Percentiles rank a stretch among this genome's conserved stretches.
These are phyloP conservation scores for Beauveria australis DNA, from an alignment of 2,329 filamentous ascomycete genomes.

Conservation along the genomic window DNA sequence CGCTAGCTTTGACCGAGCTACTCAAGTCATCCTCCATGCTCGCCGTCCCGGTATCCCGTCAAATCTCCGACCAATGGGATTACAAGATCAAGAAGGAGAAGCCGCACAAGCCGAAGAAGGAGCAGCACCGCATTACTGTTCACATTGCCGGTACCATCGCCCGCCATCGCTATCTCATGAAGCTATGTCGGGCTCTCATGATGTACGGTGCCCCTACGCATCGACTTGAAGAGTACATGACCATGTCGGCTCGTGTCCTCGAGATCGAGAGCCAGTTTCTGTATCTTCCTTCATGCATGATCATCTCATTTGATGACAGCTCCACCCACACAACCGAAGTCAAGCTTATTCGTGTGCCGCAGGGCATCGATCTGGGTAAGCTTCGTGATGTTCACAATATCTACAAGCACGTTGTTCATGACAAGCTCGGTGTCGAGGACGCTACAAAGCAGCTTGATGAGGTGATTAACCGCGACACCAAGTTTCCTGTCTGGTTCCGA, in stretches of 20 bases:
- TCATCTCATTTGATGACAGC: conserved; percentile 78
- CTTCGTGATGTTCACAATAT: conserved; percentile 67
- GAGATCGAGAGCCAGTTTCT: conserved; percentile 85
- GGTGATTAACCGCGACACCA: conserved; percentile 36
- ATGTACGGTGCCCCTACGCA: conserved; percentile 85
- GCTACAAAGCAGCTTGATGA: conserved; percentile 54
- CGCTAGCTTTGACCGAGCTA: conserved; percentile 40
- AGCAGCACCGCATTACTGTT: conserved; percentile 39
- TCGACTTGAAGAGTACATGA: conserved; percentile 84
- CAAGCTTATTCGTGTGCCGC: conserved; percentile 59
- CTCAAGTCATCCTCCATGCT: conserved; percentile 47
- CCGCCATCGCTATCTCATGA: conserved; percentile 74
- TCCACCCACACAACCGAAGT: conserved; percentile 71
- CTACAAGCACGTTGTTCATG: conserved; percentile 77
- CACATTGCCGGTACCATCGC: conserved; percentile 63
- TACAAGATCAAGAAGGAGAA: conserved; percentile 35
- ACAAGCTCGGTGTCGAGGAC: conserved; percentile 64
- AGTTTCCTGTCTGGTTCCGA: conserved; percentile 43
- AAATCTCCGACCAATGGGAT: conserved; percentile 34
- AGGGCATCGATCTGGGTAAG: conserved; percentile 66
- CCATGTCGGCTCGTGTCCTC: conserved; percentile 79
- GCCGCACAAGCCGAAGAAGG: conserved; percentile 28
- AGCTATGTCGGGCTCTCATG: conserved; percentile 82
- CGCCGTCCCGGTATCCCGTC: conserved; percentile 37
- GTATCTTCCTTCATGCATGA: conserved; percentile 89